Conservation (phyloP, 768 basidiomycete species). For the Phaeotremella skinneri region DNA sequence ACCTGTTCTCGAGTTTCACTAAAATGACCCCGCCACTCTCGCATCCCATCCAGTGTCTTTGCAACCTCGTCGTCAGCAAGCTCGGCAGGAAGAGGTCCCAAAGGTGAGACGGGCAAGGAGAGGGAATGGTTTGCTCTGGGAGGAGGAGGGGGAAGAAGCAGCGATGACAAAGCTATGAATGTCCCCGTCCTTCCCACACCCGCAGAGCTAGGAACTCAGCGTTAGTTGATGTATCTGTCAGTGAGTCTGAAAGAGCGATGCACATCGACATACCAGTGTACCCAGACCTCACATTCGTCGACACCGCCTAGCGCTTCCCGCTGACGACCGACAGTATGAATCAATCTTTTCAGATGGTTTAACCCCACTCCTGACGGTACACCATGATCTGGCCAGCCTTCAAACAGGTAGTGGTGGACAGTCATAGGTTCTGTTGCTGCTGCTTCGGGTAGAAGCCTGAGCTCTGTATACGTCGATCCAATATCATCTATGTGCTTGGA, state of each 20-base stretch:
- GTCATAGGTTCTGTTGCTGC: slow-evolving; percentile 7
- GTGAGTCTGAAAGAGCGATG: neutral
- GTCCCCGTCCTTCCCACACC: slow-evolving; percentile 52
- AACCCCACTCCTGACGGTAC: slow-evolving; percentile 37
- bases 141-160: slow-evolving; percentile 20
- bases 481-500: neutral
- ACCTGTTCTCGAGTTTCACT: slow-evolving; percentile 45
- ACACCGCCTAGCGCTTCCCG: slow-evolving; percentile 13
- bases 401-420: slow-evolving; percentile 42
- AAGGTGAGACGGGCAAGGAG: slow-evolving; percentile 17
- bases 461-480: neutral
- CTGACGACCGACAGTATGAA: slow-evolving; percentile 21
- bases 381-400: slow-evolving; percentile 49
- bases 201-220: slow-evolving; percentile 42
- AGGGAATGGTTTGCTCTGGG: neutral
- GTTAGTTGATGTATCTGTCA: neutral
- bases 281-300: slow-evolving; percentile 43
- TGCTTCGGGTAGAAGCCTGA: neutral
- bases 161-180: slow-evolving; percentile 49
- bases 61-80: slow-evolving; percentile 38
- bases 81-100: slow-evolving; percentile 36
- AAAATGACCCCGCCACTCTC: slow-evolving; percentile 45
- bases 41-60: slow-evolving; percentile 38
- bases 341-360: slow-evolving; percentile 26
- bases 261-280: slow-evolving; percentile 48